A percentile compares a stretch with the other conserved stretches of the same genome.
Conservation (phyloP, 345 rosid species). For the Dipteronia sinensis region DNA sequence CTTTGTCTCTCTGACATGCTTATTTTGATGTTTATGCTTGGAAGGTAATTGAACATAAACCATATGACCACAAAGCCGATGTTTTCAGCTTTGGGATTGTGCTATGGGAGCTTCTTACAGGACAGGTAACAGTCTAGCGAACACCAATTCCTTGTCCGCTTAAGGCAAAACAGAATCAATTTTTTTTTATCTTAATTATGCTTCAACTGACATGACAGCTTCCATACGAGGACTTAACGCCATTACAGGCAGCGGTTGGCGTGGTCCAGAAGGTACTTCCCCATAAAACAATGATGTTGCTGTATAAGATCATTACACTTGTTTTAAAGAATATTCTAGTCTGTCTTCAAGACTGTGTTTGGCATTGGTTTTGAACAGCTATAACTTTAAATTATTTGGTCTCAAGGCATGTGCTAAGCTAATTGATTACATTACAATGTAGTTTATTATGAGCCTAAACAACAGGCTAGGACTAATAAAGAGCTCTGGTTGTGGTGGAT, state of each 20-base stretch:
- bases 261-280: constrained; percentile 65
- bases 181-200: not conserved
- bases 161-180: not conserved
- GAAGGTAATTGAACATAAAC: constrained; percentile 71
- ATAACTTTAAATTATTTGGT: not conserved
- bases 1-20: constrained; percentile 20
- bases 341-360: not conserved
- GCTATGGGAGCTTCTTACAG: constrained; percentile 71
- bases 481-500: constrained; percentile 12
- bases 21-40: constrained; percentile 27
- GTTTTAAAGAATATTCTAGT: no score
- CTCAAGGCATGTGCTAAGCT: not conserved
- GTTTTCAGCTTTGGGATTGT: constrained; percentile 66
- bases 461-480: not conserved
- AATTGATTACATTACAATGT: not conserved
- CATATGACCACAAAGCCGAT: constrained; percentile 64
- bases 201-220: constrained; percentile 40
- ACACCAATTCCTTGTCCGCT: not conserved
- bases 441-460: not conserved
- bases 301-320: not conserved
- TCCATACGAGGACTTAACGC: constrained; percentile 59
- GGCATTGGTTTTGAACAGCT: constrained; percentile 1
- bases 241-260: constrained; percentile 68
- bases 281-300: not conserved
- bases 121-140: constrained; percentile 44